Evolutionary conservation across 2,329 filamentous ascomycete species (phyloP).

Genomic region (Sclerotinia nivalis): DNA sequence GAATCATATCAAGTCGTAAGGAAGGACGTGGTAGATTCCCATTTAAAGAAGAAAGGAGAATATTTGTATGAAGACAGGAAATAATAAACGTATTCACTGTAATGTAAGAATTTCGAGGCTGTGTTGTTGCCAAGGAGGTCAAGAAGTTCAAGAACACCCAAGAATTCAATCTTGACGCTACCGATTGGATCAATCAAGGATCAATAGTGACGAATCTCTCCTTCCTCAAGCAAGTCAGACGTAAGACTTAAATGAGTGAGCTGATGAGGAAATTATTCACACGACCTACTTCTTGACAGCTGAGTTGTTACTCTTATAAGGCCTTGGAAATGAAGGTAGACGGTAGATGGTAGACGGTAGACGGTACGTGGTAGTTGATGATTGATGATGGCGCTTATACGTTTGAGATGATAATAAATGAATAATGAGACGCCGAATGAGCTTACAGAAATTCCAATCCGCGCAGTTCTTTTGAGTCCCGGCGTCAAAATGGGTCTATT

Average conservation of each 20-base stretch:
- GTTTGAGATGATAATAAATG: neutral
- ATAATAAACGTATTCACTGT: neutral
- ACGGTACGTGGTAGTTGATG: neutral
- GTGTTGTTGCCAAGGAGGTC: conserved; percentile 6
- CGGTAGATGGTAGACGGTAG: neutral
- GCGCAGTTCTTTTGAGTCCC: neutral
- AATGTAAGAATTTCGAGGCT: conserved; percentile 9
- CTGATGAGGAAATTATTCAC: conserved; percentile 3
- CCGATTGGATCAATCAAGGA: neutral
- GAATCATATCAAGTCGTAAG: neutral
- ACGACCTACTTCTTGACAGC: neutral
- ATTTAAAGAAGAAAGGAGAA: neutral
- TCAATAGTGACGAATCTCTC: neutral
- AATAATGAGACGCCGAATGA: neutral
- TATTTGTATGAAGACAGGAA: neutral
- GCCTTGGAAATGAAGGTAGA: neutral
- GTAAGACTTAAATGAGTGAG: neutral
- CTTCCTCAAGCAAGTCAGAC: neutral
- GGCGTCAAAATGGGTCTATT: neutral
- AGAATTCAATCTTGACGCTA: neutral
- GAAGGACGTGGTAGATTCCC: neutral
- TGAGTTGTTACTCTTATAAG: neutral
- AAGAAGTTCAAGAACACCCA: neutral
- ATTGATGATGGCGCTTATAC: conserved; percentile 7
- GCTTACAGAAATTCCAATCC: neutral